Percentiles rank a stretch among this genome's conserved stretches.
Evolutionary conservation across 306 rosid genomes (phyloP).

Genomic region (Psophocarpus tetragonolobus): DNA sequence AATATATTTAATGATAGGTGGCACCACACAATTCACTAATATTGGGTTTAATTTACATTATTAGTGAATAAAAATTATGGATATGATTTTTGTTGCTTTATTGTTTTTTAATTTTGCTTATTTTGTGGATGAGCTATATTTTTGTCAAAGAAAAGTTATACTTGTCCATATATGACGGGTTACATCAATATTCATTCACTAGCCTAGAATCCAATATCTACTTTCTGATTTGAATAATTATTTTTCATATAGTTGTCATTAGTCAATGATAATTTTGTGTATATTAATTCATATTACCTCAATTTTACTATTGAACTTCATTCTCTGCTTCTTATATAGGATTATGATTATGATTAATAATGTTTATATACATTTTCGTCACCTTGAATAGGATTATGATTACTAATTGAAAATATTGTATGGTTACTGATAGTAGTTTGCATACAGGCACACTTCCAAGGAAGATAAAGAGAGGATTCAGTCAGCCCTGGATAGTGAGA

Average conservation of each 20-base stretch:
- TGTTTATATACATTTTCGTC: neutral
- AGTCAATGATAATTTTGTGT: constrained; percentile 9
- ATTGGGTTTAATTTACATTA: neutral
- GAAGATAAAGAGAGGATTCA: constrained; percentile 84
- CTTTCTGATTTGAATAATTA: constrained; percentile 4
- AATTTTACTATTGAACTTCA: neutral
- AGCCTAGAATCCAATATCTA: constrained; percentile 9
- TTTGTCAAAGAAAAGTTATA: neutral
- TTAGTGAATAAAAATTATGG: constrained; percentile 1
- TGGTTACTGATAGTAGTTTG: constrained; percentile 22
- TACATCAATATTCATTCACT: neutral
- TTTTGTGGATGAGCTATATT: neutral
- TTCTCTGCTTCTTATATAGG: constrained; percentile 14
- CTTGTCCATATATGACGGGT: constrained; percentile 23
- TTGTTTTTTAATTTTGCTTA: neutral
- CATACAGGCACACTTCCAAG: constrained; percentile 63
- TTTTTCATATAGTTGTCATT: constrained; percentile 10
- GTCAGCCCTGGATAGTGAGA: constrained; percentile 88
- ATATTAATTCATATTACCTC: neutral
- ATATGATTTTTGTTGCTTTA: neutral
- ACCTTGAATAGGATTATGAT: neutral
- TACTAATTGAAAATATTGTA: neutral
- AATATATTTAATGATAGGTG: neutral
- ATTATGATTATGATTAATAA: neutral
- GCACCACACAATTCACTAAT: neutral